Evolutionary conservation across 169 alveolate species (phyloP).

Genomic region (Plasmodium vinckei): DNA sequence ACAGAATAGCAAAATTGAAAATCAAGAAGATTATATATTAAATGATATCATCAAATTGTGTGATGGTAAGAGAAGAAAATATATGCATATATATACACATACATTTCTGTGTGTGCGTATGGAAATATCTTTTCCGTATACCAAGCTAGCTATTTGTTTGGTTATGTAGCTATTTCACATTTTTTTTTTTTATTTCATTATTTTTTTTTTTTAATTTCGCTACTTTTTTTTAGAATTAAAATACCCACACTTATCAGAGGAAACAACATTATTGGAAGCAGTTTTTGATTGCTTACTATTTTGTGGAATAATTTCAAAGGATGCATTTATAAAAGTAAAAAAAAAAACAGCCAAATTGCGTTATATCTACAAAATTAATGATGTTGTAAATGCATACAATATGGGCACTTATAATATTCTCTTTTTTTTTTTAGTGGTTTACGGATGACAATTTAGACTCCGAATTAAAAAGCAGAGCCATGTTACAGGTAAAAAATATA

Average conservation of each 20-base stretch:
- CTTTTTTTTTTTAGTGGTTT: constrained; percentile 55
- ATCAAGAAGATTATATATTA: constrained; percentile 68
- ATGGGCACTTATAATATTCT: background rate
- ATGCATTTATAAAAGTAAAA: constrained; percentile 57
- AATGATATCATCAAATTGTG: constrained; percentile 55
- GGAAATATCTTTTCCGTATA: too few relatives aligned
- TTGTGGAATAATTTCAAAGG: constrained; percentile 57
- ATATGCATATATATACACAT: too few relatives aligned
- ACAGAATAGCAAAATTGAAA: constrained; percentile 75
- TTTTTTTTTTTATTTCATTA: background rate
- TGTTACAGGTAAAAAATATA: constrained; percentile 60
- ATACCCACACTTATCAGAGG: constrained; percentile 72
- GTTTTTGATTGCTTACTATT: constrained; percentile 49
- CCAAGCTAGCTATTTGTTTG: too few relatives aligned
- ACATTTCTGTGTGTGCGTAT: too few relatives aligned
- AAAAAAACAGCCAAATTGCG: background rate
- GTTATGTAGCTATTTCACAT: background rate
- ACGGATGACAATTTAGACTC: constrained; percentile 41
- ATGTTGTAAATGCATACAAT: too few relatives aligned
- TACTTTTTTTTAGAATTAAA: constrained; percentile 27
- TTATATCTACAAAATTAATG: background rate
- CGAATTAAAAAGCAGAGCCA: constrained; percentile 72
- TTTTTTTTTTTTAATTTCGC: background rate
- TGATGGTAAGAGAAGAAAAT: constrained; percentile 18
- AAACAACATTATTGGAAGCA: constrained; percentile 69